Base-by-base conservation (phyloP, 192 early-diverging fungal genomes). In the Entophlyctis luteolus region DNA sequence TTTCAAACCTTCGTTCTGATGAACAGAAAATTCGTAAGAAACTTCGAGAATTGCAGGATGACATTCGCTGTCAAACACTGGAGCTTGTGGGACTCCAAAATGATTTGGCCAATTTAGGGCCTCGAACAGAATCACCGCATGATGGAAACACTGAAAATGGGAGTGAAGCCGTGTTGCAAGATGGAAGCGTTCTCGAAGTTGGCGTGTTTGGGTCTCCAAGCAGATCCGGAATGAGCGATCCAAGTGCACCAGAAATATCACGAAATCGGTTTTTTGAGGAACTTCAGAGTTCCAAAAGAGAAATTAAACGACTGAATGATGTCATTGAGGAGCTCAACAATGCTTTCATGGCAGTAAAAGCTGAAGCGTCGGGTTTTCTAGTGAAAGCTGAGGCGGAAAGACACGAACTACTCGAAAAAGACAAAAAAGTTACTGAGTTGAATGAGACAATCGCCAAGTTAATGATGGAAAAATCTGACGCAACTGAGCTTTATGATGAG, bases 1-100 rank as follows among this genome's bases (percentile, higher is more conserved):
- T 70, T 53, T 50, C 59, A 32, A 66, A 27, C 53, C 36, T 62
- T 10, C 48, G 62, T 5, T 38, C 60, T 38, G 65, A 63, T 48
- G 63, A 62, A 48, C 35, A 57, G 10, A 66, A 73, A 14, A 70
- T 81, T 28, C 71, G 79, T 20, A 28, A 62, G 48, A 12, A 55
- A 12, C 56, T 81, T 42, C 67, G 79, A 22, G 70, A 66, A 25
- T 58, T 81, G 25, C 70, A 81, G 39, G 79, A 81, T 52, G 79
- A 81, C 62, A 74, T 81, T 38, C 63, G 75, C 6, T 72, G 72
- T 52, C 76, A 78, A 48, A 55, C 74, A 4, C 34, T 70, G 1
- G 68, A 70, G 36, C 58, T 70, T 33, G 49, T 52, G 6, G 68
- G 58, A 3, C 28, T 70, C 2, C 46, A 70, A 29, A 39, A 59